Evolutionary conservation across 2,329 filamentous ascomycete species (phyloP).

Genomic region (Penicillium digitatum): DNA sequence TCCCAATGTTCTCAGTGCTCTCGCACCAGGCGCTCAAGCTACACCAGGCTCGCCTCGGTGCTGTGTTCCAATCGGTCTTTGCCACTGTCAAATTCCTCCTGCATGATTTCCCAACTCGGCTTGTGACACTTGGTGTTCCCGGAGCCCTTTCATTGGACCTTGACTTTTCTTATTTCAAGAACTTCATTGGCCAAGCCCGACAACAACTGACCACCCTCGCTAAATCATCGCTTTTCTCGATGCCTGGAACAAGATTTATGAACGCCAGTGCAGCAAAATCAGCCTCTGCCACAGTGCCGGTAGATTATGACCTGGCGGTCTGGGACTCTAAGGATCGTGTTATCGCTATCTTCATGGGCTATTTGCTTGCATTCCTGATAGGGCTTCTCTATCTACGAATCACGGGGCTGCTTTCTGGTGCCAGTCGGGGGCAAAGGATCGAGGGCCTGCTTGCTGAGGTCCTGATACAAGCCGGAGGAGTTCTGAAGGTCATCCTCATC

Average conservation of each 20-base stretch:
- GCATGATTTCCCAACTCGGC: constrained; percentile 36
- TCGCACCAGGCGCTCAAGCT: constrained; percentile 66
- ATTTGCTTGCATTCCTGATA: constrained; percentile 68
- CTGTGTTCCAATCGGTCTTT: constrained; percentile 42
- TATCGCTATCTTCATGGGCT: constrained; percentile 77
- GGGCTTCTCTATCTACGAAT: constrained; percentile 76
- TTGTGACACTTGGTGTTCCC: constrained; percentile 28
- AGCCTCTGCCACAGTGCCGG: constrained; percentile 22
- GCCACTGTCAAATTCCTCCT: constrained; percentile 42
- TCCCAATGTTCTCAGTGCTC: constrained; percentile 71
- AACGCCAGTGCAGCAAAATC: constrained; percentile 22
- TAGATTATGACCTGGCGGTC: constrained; percentile 59
- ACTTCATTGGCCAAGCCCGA: constrained; percentile 14
- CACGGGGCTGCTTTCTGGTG: constrained; percentile 63
- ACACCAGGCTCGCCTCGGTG: constrained; percentile 54
- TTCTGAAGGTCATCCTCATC: constrained; percentile 96
- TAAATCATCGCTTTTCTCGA: constrained; percentile 21
- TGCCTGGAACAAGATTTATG: constrained; percentile 28
- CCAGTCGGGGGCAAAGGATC: constrained; percentile 52
- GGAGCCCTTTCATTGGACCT: constrained; percentile 21
- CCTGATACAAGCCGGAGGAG: constrained; percentile 88
- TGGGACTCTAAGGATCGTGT: constrained; percentile 66
- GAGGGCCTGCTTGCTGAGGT: constrained; percentile 75
- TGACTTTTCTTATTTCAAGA: constrained; percentile 16
- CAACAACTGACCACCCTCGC: constrained; percentile 23